Evolutionary conservation across 1,284 basidiomycete genomes (phyloP).

Genomic region (Coriolopsis trogii): DNA sequence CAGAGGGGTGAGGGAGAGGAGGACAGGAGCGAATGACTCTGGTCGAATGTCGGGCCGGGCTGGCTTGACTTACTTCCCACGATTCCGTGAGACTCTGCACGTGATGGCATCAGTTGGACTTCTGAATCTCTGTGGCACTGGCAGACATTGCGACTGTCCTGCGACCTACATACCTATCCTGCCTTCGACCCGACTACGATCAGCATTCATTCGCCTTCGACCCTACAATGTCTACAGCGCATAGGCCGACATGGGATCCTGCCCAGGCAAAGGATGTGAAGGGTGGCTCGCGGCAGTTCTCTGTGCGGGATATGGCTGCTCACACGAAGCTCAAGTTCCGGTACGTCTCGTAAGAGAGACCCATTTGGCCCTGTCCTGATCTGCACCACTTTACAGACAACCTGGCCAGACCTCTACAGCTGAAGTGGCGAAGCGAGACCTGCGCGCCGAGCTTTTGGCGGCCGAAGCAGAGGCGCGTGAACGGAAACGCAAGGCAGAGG

Average conservation of each 20-base stretch:
- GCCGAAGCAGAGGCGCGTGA: constrained; percentile 86
- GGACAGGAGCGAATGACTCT: too few relatives aligned
- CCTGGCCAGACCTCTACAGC: constrained; percentile 78
- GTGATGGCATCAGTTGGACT: neutral
- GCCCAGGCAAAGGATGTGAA: constrained; percentile 86
- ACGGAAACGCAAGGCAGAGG: constrained; percentile 89
- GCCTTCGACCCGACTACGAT: neutral
- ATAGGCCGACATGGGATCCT: constrained; percentile 89
- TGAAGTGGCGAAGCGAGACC: constrained; percentile 80
- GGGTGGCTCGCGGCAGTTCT: constrained; percentile 87
- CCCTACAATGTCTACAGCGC: constrained; percentile 75
- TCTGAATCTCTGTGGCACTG: too few relatives aligned
- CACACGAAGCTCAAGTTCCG: constrained; percentile 97
- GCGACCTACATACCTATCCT: too few relatives aligned
- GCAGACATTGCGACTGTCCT: neutral
- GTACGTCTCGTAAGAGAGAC: constrained; percentile 36
- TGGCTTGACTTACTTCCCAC: too few relatives aligned
- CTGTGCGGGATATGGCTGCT: constrained; percentile 87
- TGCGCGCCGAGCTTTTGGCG: constrained; percentile 78
- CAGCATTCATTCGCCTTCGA: neutral
- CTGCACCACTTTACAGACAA: constrained; percentile 51
- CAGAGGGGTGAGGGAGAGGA: too few relatives aligned
- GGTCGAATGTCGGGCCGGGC: too few relatives aligned
- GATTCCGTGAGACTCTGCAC: too few relatives aligned
- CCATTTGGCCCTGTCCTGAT: neutral